Base-by-base conservation (phyloP, 306 rosid species). In the Prunus mira region DNA sequence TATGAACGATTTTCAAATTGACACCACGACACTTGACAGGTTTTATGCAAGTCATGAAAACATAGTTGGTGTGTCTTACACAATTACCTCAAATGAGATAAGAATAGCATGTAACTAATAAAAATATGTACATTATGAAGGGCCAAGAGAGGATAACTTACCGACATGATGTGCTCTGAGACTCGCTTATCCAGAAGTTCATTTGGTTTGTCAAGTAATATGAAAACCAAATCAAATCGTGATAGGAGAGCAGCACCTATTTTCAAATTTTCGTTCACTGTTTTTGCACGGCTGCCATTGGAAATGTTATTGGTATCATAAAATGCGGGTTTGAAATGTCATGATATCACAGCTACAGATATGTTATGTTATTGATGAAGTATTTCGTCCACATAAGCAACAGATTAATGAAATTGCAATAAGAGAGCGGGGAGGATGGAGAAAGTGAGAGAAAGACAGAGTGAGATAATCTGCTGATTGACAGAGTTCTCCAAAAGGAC, bases 131-230 rank as follows among this genome's bases (percentile, higher is more conserved):
- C 58, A 4, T 47, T 6, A 47, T 74, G 64, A 74, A 76, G 77
- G 69, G 78, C 64, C 45, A 60, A 76, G 76, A 76, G 24, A 43
- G 75, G 30, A 74, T 64, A 69, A 89, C 97, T 92, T 86, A 95
- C 98, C 10, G 97, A 88, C 97, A 95, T 92, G 76, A 95, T 92
- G 88, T 95, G 98, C 80, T 95, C 97, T 0, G 97, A 95, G 67
- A 95, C 86, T 87, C 84, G 93, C 84, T 92, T 95, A 85, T 95
- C 98, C 82, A 90, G 75, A 84, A 92, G 85, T 84, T 92, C 98
- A 85, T 92, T 93, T 22, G 97, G 98, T 82, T 95, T 90, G 84
- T 95, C 98, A 72, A 95, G 96, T 87, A 95, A 82, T 81, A 95
- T 95, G 84, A 95, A 95, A 80, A 95, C 90, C 82, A 92, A 83